phyloP scores from a whole-genome alignment of 2,329 filamentous ascomycete species.

The Colletotrichum plurivorum region DNA sequence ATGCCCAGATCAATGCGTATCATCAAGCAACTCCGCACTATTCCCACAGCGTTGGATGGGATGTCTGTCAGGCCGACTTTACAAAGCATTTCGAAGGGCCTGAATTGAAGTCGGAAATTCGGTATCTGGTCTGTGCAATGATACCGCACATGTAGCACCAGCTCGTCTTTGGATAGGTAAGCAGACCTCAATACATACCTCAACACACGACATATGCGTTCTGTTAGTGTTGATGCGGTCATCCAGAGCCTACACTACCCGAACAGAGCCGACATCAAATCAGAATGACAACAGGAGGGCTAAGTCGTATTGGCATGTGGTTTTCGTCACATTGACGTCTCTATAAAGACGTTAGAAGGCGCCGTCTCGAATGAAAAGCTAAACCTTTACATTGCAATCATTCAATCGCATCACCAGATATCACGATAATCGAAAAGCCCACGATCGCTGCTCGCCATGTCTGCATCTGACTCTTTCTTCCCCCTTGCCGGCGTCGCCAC shows the following conservation, averaged over 20 bases:
- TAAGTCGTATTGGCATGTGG: no score
- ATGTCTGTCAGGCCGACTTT: neutral
- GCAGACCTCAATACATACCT: no score
- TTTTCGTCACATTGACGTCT: neutral
- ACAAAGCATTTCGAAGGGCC: neutral
- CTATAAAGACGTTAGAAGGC: neutral
- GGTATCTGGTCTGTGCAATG: no score
- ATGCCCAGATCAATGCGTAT: no score
- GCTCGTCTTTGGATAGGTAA: neutral
- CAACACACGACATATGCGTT: neutral
- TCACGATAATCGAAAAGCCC: neutral
- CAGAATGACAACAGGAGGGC: neutral
- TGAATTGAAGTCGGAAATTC: neutral
- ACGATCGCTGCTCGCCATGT: neutral
- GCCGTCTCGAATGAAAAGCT: no score
- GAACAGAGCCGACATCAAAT: no score
- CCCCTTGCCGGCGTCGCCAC: conserved; percentile 53
- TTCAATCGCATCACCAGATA: neutral
- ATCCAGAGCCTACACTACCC: neutral
- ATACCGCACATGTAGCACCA: neutral
- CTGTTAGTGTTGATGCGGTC: neutral
- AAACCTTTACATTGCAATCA: neutral
- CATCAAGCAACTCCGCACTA: neutral
- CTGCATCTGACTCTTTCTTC: conserved; percentile 42
- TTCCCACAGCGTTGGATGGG: neutral